phyloP scores from a whole-genome alignment of 768 basidiomycete species.

The Phlebiopsis flavidoalba region DNA sequence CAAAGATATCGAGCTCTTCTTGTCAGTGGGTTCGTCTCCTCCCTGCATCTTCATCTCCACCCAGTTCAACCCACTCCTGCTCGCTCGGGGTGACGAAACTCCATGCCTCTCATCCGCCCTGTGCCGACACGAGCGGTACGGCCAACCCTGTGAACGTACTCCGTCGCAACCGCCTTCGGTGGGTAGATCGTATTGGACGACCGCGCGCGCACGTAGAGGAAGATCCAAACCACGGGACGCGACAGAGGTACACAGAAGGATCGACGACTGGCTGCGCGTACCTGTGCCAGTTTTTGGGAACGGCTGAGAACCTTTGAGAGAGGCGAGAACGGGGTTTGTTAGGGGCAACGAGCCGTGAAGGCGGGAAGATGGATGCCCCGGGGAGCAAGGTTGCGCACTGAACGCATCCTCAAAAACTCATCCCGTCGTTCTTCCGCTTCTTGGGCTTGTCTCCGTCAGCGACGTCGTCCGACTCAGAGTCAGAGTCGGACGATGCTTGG shows the following conservation, averaged over 20 bases:
- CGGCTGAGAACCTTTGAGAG: constrained; percentile 70
- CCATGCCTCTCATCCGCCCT: constrained; percentile 97
- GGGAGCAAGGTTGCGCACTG: constrained; percentile 80
- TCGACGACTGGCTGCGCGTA: constrained; percentile 42
- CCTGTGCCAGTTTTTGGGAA: constrained; percentile 22
- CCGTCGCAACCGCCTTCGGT: constrained; percentile 95
- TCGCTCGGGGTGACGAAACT: constrained; percentile 86
- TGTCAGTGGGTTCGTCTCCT: constrained; percentile 22
- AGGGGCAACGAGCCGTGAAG: constrained; percentile 92
- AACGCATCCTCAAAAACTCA: too few species aligned
- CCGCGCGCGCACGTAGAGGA: constrained; percentile 85
- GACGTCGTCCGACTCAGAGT: constrained; percentile 12
- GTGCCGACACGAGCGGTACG: constrained; percentile 95
- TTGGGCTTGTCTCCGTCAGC: constrained; percentile 16
- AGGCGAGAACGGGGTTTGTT: constrained; percentile 69
- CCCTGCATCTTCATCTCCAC: constrained; percentile 78
- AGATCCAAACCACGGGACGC: constrained; percentile 98
- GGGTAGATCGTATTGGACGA: constrained; percentile 95
- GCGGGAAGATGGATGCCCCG: constrained; percentile 72
- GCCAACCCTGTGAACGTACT: constrained; percentile 96
- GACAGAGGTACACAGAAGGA: constrained; percentile 93
- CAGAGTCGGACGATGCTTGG: constrained; percentile 12
- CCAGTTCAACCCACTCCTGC: constrained; percentile 86
- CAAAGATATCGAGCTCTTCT: constrained; percentile 43
- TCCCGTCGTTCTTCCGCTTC: constrained; percentile 26